Evolutionary conservation across 1,284 basidiomycete genomes (phyloP), one percentile per base, ranked within the genome.

Genomic region (Lentinula novae-zelandiae): DNA sequence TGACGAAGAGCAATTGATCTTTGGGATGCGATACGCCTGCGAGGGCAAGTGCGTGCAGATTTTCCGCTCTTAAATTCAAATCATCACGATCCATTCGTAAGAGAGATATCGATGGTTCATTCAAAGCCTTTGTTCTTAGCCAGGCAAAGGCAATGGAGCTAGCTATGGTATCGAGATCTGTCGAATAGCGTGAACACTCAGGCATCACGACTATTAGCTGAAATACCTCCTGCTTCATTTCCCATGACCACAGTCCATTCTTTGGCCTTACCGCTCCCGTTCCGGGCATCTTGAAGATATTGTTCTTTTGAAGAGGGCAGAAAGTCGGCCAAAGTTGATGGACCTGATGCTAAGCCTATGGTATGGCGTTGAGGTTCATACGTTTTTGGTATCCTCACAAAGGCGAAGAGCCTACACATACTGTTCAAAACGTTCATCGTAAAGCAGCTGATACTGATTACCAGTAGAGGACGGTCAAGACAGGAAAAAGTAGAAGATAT

Each of bases 91-190:
- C 78, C 0, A 89, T 90, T 64, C 91, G 90, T 58, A 92, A 76
- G 38, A 98, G 79, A 0, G 96, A 84, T 20, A 95, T 80, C n/a
- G 82, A 78, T 27, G 78, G 79, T 31, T 72, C 72, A 8, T 82
- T 75, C 53, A 80, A 71, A 9, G 85, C 73, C 39, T 82, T 69
- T 67, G 71, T 84, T 70, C 69, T 79, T 55, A 93, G 80, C 82
- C 87, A 93, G 0, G 94, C 85, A 73, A 85, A 94, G 1, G 85
- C 90, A 60, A 97, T 84, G 1, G 95, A 85, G 60, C 90, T 91
- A 0, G 93, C 92, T 33, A 96, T 72, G 10, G 88, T 88, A 75
- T 98, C 95, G 44, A 97, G 85, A 74, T 98, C 95, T 97, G 49
- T 50, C 50, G 40, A 38, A 38, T 4, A 38, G 12, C 7, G 34